Evolutionary conservation across 805 yeast genomes (phyloP), one percentile per base, ranked within the genome.

Genomic region (Kazachstania viticola): DNA sequence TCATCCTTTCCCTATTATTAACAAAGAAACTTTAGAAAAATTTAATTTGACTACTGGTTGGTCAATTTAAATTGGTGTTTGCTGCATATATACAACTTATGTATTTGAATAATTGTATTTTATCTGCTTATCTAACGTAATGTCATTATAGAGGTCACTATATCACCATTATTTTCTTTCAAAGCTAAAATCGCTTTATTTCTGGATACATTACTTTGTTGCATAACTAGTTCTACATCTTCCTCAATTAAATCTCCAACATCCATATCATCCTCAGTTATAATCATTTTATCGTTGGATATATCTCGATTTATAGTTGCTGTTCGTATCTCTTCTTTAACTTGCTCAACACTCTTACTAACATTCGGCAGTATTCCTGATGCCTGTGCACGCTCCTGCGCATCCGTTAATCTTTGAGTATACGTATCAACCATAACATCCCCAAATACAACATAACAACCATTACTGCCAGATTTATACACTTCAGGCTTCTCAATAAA

Each of bases 361-460:
- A 13, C 14, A 9, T 9, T 24, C 34, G 62, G 62, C 35, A 60
- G 66, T 27, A 54, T 60, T 36, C 56, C 61, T 30, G 56, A 62
- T 35, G 67, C 70, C 44, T 62, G 62, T 38, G 71, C 72, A 47
- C 70, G 68, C 42, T 71, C 74, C 61, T 77, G 80, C 42, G 81
- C 81, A 54, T 80, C 79, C 60, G 76, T 79, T 62, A 80, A 71
- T 71, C 85, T 77, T 65, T 82, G 76, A 67, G 76, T 74, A 63
- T 84, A 67, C 70, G 87, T 94, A 65, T 87, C 96, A 48, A 83
- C 80, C 72, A 81, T 80, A 56, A 95, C 93, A 67, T 85, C 95
- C 65, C 98, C 38, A 35, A 35, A 35, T 3, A 35, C 38, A 14
- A 35, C 26, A 28, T 35, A 35, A 4, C 91, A 76, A 56, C 95